Evolutionary conservation across 371 early-diverging fungal genomes (phyloP).

Genomic region (Blakeslea trispora): DNA sequence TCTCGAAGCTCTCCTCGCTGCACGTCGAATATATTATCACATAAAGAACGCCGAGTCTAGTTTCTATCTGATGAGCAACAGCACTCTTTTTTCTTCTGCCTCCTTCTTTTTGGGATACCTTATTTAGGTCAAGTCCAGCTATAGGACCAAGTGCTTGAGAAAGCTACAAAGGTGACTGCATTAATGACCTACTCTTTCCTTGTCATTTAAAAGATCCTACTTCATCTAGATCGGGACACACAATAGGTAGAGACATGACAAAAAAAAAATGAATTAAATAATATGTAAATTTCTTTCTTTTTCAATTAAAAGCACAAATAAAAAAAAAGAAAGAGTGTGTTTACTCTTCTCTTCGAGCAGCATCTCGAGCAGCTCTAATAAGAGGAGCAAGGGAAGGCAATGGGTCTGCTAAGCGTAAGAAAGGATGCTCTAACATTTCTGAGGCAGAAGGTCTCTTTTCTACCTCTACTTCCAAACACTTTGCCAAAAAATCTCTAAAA

Average conservation of each 20-base stretch:
- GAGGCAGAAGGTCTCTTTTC: slow-evolving; percentile 82
- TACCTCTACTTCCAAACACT: slow-evolving; percentile 85
- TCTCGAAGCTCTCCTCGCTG: slow-evolving; percentile 28
- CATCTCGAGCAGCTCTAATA: slow-evolving; percentile 75
- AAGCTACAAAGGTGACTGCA: no score
- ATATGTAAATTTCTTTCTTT: slow-evolving; percentile 1
- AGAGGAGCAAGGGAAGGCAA: slow-evolving; percentile 84
- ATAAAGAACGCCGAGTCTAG: slow-evolving; percentile 17
- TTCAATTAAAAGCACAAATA: slow-evolving; percentile 4
- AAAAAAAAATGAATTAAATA: slow-evolving; percentile 1
- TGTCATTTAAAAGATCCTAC: no score
- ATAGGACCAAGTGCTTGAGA: no score
- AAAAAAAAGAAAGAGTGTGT: slow-evolving; percentile 7
- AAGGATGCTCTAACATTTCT: slow-evolving; percentile 87
- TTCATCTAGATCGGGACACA: no score
- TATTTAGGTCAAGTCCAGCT: neutral
- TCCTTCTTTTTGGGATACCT: neutral
- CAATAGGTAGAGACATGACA: no score
- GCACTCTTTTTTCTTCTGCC: neutral
- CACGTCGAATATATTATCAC: slow-evolving; percentile 33
- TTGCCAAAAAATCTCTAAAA: slow-evolving; percentile 84
- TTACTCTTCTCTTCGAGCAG: slow-evolving; percentile 29
- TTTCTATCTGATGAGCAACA: neutral
- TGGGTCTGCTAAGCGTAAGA: slow-evolving; percentile 85
- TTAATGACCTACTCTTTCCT: no score